Conservation (phyloP, 768 basidiomycete species). For the Holtermanniella nyarrowii region DNA sequence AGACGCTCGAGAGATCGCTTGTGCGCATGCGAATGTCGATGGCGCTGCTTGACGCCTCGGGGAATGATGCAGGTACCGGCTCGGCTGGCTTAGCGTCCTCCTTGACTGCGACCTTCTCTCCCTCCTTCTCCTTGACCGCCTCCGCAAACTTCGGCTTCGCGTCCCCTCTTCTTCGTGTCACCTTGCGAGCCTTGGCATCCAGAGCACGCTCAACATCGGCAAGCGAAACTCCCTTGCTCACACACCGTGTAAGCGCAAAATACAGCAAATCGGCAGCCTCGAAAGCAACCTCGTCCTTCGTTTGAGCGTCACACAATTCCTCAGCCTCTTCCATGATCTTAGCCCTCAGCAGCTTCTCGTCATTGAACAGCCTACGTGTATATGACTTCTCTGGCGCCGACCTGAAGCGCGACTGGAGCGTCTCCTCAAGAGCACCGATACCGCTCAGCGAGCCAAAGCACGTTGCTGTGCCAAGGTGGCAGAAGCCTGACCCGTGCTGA, state of each 20-base stretch:
- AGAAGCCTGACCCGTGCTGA: slow-evolving; percentile 81
- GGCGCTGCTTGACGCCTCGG: slow-evolving; percentile 13
- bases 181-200: slow-evolving; percentile 72
- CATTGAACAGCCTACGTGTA: slow-evolving; percentile 73
- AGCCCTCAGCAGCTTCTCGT: slow-evolving; percentile 66
- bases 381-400: slow-evolving; percentile 85
- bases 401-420: slow-evolving; percentile 58
- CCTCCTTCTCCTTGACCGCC: slow-evolving; percentile 41
- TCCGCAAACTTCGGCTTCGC: slow-evolving; percentile 68
- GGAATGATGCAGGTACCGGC: slow-evolving; percentile 34
- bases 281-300: slow-evolving; percentile 73
- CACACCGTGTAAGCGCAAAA: slow-evolving; percentile 77
- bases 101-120: slow-evolving; percentile 12
- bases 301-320: slow-evolving; percentile 68
- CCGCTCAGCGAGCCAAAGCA: slow-evolving; percentile 84
- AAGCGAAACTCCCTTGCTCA: slow-evolving; percentile 68
- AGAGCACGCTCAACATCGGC: slow-evolving; percentile 73
- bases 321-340: slow-evolving; percentile 99
- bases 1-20: slow-evolving; percentile 48
- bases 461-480: slow-evolving; percentile 73
- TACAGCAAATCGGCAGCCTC: slow-evolving; percentile 93
- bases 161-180: slow-evolving; percentile 78
- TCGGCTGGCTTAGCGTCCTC: slow-evolving; percentile 30
- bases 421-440: slow-evolving; percentile 66
- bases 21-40: slow-evolving; percentile 64